Conservation (phyloP, 129 eudicot species). For the Ambrosia trifida region DNA sequence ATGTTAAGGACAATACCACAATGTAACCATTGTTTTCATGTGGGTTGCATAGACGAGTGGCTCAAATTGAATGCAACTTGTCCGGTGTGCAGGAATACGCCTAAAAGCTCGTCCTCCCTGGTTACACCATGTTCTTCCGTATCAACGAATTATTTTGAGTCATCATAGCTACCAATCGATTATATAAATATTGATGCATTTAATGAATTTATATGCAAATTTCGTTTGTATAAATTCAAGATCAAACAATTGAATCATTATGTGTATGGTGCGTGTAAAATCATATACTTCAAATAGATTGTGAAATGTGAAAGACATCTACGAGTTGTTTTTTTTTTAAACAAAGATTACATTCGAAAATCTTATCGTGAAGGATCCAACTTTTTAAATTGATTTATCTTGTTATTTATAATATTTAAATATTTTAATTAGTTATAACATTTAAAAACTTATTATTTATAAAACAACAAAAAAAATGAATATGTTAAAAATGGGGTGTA, state of each 20-base stretch:
- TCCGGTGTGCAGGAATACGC: slow-evolving; percentile 79
- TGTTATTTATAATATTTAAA: background rate
- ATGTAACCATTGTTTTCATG: slow-evolving; percentile 81
- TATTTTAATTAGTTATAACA: background rate
- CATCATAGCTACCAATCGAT: slow-evolving; percentile 9
- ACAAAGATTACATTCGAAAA: too few species aligned
- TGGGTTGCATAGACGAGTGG: slow-evolving; percentile 84
- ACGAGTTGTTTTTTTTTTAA: too few species aligned
- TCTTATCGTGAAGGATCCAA: too few species aligned
- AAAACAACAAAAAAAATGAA: background rate
- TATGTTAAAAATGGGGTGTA: too few species aligned
- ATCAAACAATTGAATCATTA: background rate
- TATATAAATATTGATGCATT: slow-evolving; percentile 11
- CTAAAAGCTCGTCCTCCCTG: slow-evolving; percentile 37
- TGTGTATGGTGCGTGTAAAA: background rate
- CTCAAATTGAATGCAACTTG: slow-evolving; percentile 70
- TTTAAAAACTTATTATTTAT: background rate
- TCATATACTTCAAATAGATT: background rate
- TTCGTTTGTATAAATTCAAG: slow-evolving; percentile 24
- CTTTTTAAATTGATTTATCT: background rate
- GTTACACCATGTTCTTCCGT: slow-evolving; percentile 40
- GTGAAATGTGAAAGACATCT: too few species aligned
- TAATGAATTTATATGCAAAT: slow-evolving; percentile 5
- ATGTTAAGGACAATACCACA: slow-evolving; percentile 67
- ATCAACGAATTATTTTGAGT: slow-evolving; percentile 16